A percentile compares a stretch with the other conserved stretches of the same genome.
These are phyloP conservation scores for Phtheirospermum japonicum DNA, from an alignment of 257 asterid genomes.

Conservation along the genomic window DNA sequence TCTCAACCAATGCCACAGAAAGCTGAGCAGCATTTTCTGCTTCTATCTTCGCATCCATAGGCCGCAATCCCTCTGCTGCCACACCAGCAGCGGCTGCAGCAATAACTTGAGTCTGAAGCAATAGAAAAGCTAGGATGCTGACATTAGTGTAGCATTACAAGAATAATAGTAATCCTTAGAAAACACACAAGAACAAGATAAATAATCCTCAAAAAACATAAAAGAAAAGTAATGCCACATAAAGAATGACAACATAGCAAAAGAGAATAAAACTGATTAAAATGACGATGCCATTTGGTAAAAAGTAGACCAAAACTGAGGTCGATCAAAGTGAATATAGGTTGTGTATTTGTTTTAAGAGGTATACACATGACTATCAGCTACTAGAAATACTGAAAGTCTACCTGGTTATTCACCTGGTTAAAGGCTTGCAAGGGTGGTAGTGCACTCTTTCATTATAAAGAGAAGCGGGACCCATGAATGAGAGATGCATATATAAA, in stretches of 20 bases:
- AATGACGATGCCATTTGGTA: slow-evolving; percentile 6
- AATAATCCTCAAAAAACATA: slow-evolving; percentile 12
- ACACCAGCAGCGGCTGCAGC: slow-evolving; percentile 99
- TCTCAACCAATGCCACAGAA: slow-evolving; percentile 97
- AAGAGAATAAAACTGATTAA: slow-evolving; percentile 12
- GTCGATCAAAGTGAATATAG: slow-evolving; percentile 7
- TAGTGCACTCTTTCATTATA: neutral
- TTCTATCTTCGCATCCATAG: slow-evolving; percentile 82
- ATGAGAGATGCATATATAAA: slow-evolving; percentile 17
- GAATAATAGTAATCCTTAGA: slow-evolving; percentile 20
- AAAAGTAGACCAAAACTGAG: slow-evolving; percentile 15
- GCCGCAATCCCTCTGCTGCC: slow-evolving; percentile 93
- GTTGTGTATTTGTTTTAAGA: slow-evolving; percentile 2
- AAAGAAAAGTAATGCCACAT: slow-evolving; percentile 7
- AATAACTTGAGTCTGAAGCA: slow-evolving; percentile 91
- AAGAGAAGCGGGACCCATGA: neutral
- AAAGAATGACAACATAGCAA: slow-evolving; percentile 15
- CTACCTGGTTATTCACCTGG: neutral
- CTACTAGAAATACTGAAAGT: slow-evolving; percentile 6
- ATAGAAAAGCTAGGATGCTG: slow-evolving; percentile 44
- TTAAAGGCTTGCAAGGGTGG: slow-evolving; percentile 19
- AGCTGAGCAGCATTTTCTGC: slow-evolving; percentile 99
- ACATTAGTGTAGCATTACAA: slow-evolving; percentile 34
- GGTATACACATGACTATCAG: slow-evolving; percentile 9
- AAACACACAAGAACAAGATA: slow-evolving; percentile 7